Conservation (phyloP, 129 eudicot genomes). For the Calendula officinalis region DNA sequence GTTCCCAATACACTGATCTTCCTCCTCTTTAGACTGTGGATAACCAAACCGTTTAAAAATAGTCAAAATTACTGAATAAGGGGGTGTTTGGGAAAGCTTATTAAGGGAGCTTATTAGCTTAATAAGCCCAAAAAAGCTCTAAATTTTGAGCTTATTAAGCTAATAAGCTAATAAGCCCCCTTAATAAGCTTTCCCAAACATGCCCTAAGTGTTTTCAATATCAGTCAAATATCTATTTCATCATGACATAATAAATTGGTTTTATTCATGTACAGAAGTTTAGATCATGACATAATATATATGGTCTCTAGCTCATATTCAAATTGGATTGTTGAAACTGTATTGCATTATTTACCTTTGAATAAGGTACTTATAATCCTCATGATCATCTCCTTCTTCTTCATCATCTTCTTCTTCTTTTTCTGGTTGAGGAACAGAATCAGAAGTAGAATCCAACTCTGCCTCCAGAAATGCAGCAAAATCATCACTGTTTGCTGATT, state of each 20-base stretch:
- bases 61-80: neutral
- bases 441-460: conserved; percentile 50
- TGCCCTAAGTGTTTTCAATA: neutral
- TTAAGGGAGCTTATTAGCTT: no score
- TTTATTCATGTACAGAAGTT: conserved; percentile 1
- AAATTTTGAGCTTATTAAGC: no score
- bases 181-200: no score
- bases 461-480: conserved; percentile 53
- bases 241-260: conserved; percentile 2
- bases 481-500: conserved; percentile 64
- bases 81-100: no score
- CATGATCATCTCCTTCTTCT: conserved; percentile 1
- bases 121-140: no score
- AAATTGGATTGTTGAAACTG: conserved; percentile 7
- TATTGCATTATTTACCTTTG: conserved; percentile 28
- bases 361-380: conserved; percentile 16
- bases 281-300: neutral
- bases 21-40: conserved; percentile 54
- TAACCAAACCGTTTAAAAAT: conserved; percentile 11
- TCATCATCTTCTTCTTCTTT: conserved; percentile 27
- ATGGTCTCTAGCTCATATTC: neutral
- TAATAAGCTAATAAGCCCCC: no score
- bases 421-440: conserved; percentile 33
- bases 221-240: neutral
- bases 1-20: conserved; percentile 45